Evolutionary conservation across 2,329 filamentous ascomycete species (phyloP), one percentile per base, ranked within the genome.

Genomic region (Phialemonium atrogriseum): DNA sequence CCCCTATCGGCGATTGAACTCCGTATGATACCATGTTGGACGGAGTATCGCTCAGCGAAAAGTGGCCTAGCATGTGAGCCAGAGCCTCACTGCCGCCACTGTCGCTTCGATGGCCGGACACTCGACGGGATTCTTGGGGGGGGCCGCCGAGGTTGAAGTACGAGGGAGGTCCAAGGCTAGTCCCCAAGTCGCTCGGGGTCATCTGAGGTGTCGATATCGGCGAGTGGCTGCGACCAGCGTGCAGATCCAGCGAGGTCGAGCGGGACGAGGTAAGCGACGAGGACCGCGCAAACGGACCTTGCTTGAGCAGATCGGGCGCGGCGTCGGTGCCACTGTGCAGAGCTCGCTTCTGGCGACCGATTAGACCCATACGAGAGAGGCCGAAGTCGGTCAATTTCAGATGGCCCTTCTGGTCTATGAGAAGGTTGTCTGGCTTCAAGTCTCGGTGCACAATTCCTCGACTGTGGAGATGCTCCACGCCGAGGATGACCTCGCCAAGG

Each of bases 311-410:
- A 60, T 98, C 93, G 1, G 91, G 91, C 1, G 80, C 87, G n/a
- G 81, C 77, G 42, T 98, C 89, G 19, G 78, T 66, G 51, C 71
- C 73, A 62, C 72, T 79, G 51, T 81, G 91, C 28, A 95, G 68
- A 14, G 89, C 86, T 48, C 91, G 79, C 64, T 98, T 96, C 59
- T 98, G 91, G 48, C 91, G 84, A 37, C 91, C 91, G 39, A 98
- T 84, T 41, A 98, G 67, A 52, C 91, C 93, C 89, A 98, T 96
- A 17, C 91, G 80, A 10, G 91, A 98, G 16, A 98, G 68, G 38
- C 91, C 91, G 62, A 98, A 98, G 55, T 98, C 91, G 1, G 93
- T 98, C 47, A 98, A 68, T 59, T 98, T 98, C 35, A 98, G 64
- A 59, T 98, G 91, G 2, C 91, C 91, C 49, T 87, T 94, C 47